Conservation (phyloP, 495 filamentous ascomycete genomes). For the Aspergillus carlsbadensis region DNA sequence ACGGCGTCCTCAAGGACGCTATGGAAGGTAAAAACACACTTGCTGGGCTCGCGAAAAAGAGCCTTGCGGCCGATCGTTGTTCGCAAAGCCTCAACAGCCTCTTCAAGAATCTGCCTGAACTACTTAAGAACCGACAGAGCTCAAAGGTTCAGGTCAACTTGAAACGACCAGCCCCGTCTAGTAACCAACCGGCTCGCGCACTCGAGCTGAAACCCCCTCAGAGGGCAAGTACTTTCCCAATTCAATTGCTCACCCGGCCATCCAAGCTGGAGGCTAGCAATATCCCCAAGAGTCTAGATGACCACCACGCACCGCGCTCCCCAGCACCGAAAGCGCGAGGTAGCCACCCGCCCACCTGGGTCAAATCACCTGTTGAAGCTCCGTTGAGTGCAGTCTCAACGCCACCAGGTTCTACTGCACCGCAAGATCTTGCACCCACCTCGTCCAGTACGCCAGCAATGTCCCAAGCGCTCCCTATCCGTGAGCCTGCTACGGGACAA, state of each 20-base stretch:
- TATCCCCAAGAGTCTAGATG: constrained; percentile 35
- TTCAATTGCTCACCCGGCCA: constrained; percentile 29
- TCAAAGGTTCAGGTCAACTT: constrained; percentile 37
- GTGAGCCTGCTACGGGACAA: constrained; percentile 21
- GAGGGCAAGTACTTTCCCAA: constrained; percentile 51
- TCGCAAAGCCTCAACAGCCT: constrained; percentile 68
- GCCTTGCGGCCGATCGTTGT: constrained; percentile 84
- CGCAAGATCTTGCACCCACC: constrained; percentile 18
- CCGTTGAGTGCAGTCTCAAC: constrained; percentile 35
- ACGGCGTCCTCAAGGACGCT: constrained; percentile 79
- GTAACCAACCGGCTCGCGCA: constrained; percentile 25
- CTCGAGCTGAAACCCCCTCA: constrained; percentile 35
- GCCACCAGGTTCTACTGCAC: constrained; percentile 22
- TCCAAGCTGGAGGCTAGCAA: constrained; percentile 21
- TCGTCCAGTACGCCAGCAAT: constrained; percentile 26
- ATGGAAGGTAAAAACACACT: constrained; percentile 81
- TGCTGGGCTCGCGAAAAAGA: constrained; percentile 72
- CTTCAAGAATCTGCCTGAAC: constrained; percentile 78
- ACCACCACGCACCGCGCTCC: constrained; percentile 23
- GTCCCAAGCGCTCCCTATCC: constrained; percentile 12
- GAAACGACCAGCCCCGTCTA: constrained; percentile 41
- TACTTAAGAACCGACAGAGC: constrained; percentile 57
- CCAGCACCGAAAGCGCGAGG: constrained; percentile 12
- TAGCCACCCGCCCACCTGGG: constrained; percentile 28
- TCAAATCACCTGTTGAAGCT: constrained; percentile 31